Base-by-base conservation (phyloP, 2,329 filamentous ascomycete genomes). In the Samsoniella hepiali region DNA sequence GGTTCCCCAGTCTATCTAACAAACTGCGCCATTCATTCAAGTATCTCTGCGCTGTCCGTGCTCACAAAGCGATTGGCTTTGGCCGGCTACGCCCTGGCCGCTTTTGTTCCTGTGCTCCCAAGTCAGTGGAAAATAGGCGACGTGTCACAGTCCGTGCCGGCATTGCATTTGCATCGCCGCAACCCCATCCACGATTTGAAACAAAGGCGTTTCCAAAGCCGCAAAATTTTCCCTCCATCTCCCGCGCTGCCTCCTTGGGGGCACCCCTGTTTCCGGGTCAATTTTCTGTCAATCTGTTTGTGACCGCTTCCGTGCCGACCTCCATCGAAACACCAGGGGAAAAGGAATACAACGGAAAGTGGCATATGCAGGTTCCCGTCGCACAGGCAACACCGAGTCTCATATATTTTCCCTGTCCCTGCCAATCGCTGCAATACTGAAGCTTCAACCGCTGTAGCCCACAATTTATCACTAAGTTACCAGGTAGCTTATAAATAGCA, bases 91-190 rank as follows among this genome's bases (percentile, higher is more conserved):
- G n/a, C 44, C 32, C 44, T 38, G 57, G 44, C 32, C 13, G 32
- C 45, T 9, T n/a, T 58, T 40, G 45, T 36, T 50, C 34, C 44
- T 22, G 45, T 40, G 42, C n/a, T 27, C 31, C 42, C 57, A 27
- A 40, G 45, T 34, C 57, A 50, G 57, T 50, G 22, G 31, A 32
- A 54, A 61, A 54, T 54, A 62, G 27, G 59, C 50, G 59, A 62
- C 50, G 59, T 62, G 59, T 62, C 56, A 62, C 59, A 62, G 51
- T n/a, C 40, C 38, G 32, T 62, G 50, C 58, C 49, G 50, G 17
- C 51, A 47, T 40, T 55, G 42, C 40, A 15, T 40, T 22, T 22
- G 22, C 38, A 55, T 56, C 51, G 40, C n/a, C 31, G 51, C 22
- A 40, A 62, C 59, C 59, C 59, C 51, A 42, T 62, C 49, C 32